These are phyloP conservation scores for Calonectria fujianensis DNA, from an alignment of 2,329 filamentous ascomycete genomes.

Conservation along the genomic window DNA sequence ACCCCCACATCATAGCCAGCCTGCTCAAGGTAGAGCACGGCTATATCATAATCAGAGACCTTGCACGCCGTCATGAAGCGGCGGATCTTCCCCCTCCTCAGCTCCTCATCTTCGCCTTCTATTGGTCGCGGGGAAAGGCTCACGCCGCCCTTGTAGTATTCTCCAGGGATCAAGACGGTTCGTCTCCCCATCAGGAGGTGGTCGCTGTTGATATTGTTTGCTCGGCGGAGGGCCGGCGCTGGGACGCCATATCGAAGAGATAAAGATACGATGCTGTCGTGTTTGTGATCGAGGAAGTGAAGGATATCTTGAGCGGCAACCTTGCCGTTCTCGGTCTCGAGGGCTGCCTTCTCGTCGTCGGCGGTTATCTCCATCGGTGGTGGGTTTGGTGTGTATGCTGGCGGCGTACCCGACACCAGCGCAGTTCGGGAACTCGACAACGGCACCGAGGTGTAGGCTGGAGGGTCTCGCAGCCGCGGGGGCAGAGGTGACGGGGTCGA, in stretches of 20 bases:
- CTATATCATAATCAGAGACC: constrained; percentile 84
- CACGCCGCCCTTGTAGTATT: constrained; percentile 79
- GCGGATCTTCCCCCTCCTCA: constrained; percentile 80
- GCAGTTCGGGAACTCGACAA: constrained; percentile 52
- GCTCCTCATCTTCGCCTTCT: constrained; percentile 85
- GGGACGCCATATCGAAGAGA: constrained; percentile 84
- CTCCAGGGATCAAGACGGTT: constrained; percentile 82
- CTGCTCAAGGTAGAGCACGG: constrained; percentile 84
- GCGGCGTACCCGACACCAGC: constrained; percentile 59
- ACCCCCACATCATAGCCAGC: constrained; percentile 78
- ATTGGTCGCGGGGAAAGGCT: constrained; percentile 82
- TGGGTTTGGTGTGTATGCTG: constrained; percentile 60
- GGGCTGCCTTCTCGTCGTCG: constrained; percentile 53
- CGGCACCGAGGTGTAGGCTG: constrained; percentile 73
- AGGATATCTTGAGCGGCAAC: constrained; percentile 76
- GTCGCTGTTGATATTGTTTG: constrained; percentile 83
- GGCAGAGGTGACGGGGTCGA: constrained; percentile 73
- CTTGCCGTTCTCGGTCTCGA: constrained; percentile 57
- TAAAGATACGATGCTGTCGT: constrained; percentile 80
- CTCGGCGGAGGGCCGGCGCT: constrained; percentile 74
- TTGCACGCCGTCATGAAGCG: constrained; percentile 89
- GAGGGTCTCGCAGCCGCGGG: constrained; percentile 81
- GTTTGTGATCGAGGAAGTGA: constrained; percentile 83
- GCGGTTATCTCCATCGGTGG: constrained; percentile 17
- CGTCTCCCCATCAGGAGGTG: constrained; percentile 81